A percentile compares a stretch with the other conserved stretches of the same genome.
These are phyloP conservation scores for Eucalyptus marginata DNA, from an alignment of 345 rosid species.

Conservation along the genomic window DNA sequence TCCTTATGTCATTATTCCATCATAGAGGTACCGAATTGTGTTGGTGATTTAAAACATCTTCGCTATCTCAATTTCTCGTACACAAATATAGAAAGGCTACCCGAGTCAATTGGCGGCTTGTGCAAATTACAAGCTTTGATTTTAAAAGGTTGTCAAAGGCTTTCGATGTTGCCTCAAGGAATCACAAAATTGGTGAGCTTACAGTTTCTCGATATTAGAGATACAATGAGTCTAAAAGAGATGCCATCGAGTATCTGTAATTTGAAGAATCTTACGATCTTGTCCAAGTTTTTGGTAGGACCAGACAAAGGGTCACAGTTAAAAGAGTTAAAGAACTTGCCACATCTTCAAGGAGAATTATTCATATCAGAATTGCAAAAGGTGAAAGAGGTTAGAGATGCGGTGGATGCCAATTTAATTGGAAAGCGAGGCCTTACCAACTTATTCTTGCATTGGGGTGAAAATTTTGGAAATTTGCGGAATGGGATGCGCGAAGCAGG, in stretches of 20 bases:
- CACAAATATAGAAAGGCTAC: neutral
- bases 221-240: neutral
- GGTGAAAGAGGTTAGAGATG: neutral
- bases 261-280: neutral
- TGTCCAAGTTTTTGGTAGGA: neutral
- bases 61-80: neutral
- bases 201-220: neutral
- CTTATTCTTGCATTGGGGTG: neutral
- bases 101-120: neutral
- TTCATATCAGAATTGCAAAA: neutral
- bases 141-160: neutral
- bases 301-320: neutral
- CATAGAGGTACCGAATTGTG: neutral
- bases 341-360: neutral
- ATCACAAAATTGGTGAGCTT: neutral
- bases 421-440: neutral
- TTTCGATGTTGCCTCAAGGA: neutral
- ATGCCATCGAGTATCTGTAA: neutral
- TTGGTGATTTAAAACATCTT: neutral
- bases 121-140: neutral
- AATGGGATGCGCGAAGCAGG: accelerated
- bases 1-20: neutral
- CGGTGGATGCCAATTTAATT: neutral
- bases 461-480: neutral
- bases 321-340: neutral